Conservation (phyloP, 306 rosid species). For the Medicago lupulina region DNA sequence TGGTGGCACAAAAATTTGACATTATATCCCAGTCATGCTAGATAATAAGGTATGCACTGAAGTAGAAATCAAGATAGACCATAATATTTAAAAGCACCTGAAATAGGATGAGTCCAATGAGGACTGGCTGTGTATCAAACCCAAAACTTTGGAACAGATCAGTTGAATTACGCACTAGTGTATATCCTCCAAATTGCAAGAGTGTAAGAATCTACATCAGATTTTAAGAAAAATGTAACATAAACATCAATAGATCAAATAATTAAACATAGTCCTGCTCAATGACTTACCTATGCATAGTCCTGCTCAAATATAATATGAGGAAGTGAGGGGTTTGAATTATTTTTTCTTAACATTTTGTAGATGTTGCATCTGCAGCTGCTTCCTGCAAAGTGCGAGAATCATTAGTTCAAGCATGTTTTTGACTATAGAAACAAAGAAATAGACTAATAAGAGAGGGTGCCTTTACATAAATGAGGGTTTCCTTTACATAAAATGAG, state of each 20-base stretch:
- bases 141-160: conserved; percentile 89
- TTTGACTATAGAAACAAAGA: too few species aligned
- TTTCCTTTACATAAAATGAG: too few species aligned
- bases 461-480: too few species aligned
- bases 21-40: conserved; percentile 13
- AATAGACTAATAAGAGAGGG: too few species aligned
- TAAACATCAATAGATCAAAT: conserved; percentile 17
- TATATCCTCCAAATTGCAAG: conserved; percentile 96
- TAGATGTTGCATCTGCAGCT: too few species aligned
- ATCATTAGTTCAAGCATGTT: too few species aligned
- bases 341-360: too few species aligned
- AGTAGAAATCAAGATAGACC: conserved; percentile 7
- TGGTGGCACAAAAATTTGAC: neutral
- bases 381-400: too few species aligned
- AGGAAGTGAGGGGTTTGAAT: conserved; percentile 61
- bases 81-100: conserved; percentile 61
- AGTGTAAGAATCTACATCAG: conserved; percentile 79
- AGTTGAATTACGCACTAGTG: conserved; percentile 88
- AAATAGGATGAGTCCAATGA: conserved; percentile 86
- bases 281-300: too few species aligned
- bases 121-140: conserved; percentile 93
- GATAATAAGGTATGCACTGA: conserved; percentile 20
- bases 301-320: neutral
- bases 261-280: conserved; percentile 26
- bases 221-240: conserved; percentile 34